Percentiles rank a stretch among this genome's conserved stretches.
Conservation (phyloP, 1,284 basidiomycete genomes). For the Ganoderma lucidum region DNA sequence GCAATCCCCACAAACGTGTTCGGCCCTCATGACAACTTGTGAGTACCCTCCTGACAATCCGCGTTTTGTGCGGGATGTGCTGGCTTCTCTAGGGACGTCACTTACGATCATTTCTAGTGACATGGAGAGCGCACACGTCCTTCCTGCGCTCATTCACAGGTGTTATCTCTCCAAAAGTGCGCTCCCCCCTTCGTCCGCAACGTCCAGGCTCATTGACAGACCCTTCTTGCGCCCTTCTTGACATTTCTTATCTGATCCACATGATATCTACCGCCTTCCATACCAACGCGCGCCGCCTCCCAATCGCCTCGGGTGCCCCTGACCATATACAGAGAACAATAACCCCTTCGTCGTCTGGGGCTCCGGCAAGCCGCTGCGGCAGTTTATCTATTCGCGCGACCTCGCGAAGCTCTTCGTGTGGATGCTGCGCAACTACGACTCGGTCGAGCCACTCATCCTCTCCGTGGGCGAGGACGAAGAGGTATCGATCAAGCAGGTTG, state of each 20-base stretch:
- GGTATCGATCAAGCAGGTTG: constrained; percentile 86
- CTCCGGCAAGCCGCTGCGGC: constrained; percentile 87
- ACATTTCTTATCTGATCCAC: not conserved
- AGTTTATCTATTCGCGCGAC: constrained; percentile 95
- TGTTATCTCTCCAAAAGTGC: constrained; percentile 87
- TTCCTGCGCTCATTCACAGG: constrained; percentile 90
- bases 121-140: constrained; percentile 89
- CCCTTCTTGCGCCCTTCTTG: not conserved
- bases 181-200: constrained; percentile 29
- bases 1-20: constrained; percentile 95
- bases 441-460: constrained; percentile 89
- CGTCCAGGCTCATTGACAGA: not conserved
- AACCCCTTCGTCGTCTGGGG: constrained; percentile 87
- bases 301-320: not conserved
- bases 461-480: constrained; percentile 89
- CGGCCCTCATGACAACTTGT: constrained; percentile 87
- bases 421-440: constrained; percentile 88
- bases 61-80: constrained; percentile 6
- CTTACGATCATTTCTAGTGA: constrained; percentile 56
- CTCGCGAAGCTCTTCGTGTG: constrained; percentile 93
- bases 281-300: not conserved
- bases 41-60: constrained; percentile 13
- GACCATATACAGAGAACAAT: constrained; percentile 69
- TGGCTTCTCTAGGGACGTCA: constrained; percentile 18
- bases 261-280: not conserved